Evolutionary conservation across 2,329 filamentous ascomycete species (phyloP).

Genomic region (Pseudohalonectria lignicola): DNA sequence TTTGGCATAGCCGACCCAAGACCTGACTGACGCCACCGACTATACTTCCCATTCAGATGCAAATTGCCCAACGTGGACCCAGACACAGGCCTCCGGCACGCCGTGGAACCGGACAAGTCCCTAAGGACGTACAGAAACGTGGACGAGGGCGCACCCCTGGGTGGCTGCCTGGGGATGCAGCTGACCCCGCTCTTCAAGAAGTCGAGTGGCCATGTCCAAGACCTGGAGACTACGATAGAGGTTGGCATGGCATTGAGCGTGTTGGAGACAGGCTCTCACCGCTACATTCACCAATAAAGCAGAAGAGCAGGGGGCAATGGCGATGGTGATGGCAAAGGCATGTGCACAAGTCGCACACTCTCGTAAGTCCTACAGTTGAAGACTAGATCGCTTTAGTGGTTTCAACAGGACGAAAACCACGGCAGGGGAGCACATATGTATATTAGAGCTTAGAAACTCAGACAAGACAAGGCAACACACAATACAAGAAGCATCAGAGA

Average conservation of each 20-base stretch:
- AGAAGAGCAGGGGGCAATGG: conserved; percentile 1
- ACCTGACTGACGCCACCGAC: too few relatives aligned
- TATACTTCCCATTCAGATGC: too few relatives aligned
- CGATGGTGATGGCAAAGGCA: too few relatives aligned
- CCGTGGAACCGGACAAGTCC: conserved; percentile 44
- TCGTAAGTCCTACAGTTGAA: too few relatives aligned
- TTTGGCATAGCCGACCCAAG: neutral
- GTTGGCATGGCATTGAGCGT: conserved; percentile 46
- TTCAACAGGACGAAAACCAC: too few relatives aligned
- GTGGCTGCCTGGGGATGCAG: conserved; percentile 55
- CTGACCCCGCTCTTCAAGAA: conserved; percentile 43
- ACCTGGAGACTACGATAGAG: conserved; percentile 33
- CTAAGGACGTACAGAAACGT: conserved; percentile 47
- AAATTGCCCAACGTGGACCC: conserved; percentile 63
- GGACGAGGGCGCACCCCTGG: conserved; percentile 44
- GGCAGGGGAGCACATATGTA: too few relatives aligned
- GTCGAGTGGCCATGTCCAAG: conserved; percentile 6
- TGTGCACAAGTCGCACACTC: too few relatives aligned
- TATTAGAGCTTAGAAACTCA: too few relatives aligned
- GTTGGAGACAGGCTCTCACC: conserved; percentile 31
- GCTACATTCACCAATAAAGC: conserved; percentile 23
- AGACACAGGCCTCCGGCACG: conserved; percentile 42
- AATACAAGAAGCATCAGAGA: too few relatives aligned
- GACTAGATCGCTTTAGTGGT: too few relatives aligned
- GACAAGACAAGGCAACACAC: too few relatives aligned